Evolutionary conservation across 169 alveolate genomes (phyloP).

Genomic region (Plasmodium malariae): DNA sequence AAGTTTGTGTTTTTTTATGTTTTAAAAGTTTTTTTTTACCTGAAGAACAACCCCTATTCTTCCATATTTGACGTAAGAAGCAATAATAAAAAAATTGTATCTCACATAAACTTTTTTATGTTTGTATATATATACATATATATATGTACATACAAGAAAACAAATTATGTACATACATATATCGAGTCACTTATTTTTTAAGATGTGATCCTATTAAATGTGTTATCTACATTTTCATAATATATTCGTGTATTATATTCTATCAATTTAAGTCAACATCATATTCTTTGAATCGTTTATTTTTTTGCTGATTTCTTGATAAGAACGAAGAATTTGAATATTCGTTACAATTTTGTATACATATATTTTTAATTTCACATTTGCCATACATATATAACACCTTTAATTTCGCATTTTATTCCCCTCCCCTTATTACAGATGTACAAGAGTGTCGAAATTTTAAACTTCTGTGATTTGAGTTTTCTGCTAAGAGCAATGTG

Average conservation of each 20-base stretch:
- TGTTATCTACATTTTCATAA: no score
- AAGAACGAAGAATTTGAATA: no score
- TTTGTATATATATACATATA: neutral
- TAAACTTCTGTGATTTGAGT: conserved; percentile 52
- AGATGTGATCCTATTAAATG: no score
- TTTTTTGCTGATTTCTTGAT: no score
- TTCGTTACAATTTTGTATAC: no score
- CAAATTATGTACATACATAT: no score
- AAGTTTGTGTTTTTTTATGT: conserved; percentile 67
- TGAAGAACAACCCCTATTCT: conserved; percentile 58
- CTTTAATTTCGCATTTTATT: neutral
- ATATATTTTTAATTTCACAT: no score
- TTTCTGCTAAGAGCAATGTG: conserved; percentile 62
- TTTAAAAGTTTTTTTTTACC: conserved; percentile 42
- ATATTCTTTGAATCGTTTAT: no score
- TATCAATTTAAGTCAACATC: no score
- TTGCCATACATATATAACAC: neutral
- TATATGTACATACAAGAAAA: neutral
- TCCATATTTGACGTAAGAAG: conserved; percentile 71
- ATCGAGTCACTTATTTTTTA: no score
- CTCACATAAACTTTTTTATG: no score
- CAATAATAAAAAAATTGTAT: neutral
- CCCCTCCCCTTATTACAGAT: conserved; percentile 19
- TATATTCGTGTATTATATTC: no score
- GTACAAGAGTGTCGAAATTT: conserved; percentile 42